A percentile compares a stretch with the other conserved stretches of the same genome.
Conservation (phyloP, 2,329 filamentous ascomycete species). For the Monilinia fructicola region DNA sequence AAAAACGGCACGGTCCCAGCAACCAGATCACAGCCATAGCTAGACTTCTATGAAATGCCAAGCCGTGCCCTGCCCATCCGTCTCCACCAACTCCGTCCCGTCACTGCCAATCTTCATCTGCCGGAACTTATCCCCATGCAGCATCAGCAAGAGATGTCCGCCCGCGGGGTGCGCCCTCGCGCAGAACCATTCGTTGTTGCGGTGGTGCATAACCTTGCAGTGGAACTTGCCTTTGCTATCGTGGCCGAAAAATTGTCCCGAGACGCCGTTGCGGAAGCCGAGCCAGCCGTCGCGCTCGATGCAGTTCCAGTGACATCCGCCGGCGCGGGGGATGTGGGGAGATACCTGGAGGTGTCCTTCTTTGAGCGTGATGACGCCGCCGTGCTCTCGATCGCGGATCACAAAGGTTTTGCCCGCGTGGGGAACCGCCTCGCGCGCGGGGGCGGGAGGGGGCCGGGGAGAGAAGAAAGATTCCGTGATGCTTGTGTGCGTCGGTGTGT, state of each 20-base stretch:
- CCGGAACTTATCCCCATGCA: slow-evolving; percentile 15
- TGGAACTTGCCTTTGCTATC: neutral
- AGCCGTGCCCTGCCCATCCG: slow-evolving; percentile 13
- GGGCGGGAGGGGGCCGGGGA: neutral
- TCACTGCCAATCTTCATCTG: slow-evolving; percentile 14
- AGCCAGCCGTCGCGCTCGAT: slow-evolving; percentile 18
- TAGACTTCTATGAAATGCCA: slow-evolving; percentile 20
- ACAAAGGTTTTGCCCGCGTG: slow-evolving; percentile 15
- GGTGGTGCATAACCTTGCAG: slow-evolving; percentile 7
- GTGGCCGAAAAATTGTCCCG: slow-evolving; percentile 16
- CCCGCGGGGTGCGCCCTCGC: slow-evolving; percentile 8
- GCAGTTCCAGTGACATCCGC: slow-evolving; percentile 18
- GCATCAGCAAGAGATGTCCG: slow-evolving; percentile 15
- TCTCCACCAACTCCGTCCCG: slow-evolving; percentile 10
- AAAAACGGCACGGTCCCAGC: no score
- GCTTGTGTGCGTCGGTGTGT: slow-evolving; percentile 8
- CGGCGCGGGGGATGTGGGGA: neutral
- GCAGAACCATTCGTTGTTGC: slow-evolving; percentile 1
- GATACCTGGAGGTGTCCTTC: slow-evolving; percentile 1
- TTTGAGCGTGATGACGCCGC: neutral
- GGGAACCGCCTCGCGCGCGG: neutral
- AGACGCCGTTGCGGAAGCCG: slow-evolving; percentile 18
- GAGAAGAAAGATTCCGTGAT: slow-evolving; percentile 4
- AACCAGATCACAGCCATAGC: neutral
- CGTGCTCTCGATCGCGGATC: neutral